These are phyloP conservation scores for Macrophomina pseudophaseolina DNA, from an alignment of 2,329 filamentous ascomycete species.

Conservation along the genomic window DNA sequence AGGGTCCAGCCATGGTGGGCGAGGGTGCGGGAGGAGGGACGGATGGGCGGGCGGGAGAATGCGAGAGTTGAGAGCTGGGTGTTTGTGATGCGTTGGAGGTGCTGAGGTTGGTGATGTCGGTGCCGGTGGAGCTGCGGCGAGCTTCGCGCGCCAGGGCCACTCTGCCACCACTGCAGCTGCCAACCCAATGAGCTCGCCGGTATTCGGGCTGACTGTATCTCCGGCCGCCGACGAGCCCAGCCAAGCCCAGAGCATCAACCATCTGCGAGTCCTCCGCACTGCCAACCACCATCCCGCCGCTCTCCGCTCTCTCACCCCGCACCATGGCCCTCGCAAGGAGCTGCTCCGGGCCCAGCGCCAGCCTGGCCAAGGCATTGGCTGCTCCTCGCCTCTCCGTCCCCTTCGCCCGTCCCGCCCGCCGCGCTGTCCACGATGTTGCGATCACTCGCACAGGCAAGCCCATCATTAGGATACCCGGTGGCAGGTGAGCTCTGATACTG, in stretches of 20 bases:
- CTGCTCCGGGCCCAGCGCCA: conserved; percentile 46
- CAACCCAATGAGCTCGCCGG: conserved; percentile 15
- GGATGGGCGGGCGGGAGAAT: conserved; percentile 5
- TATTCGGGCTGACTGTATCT: conserved; percentile 24
- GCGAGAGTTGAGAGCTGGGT: conserved; percentile 15
- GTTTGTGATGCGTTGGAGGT: conserved; percentile 27
- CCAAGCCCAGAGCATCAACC: conserved; percentile 27
- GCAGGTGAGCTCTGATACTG: conserved; percentile 67
- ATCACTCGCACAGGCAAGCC: conserved; percentile 97
- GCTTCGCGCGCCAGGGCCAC: conserved; percentile 9
- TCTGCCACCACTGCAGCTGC: not conserved
- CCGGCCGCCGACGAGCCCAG: conserved; percentile 14
- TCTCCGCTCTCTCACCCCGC: conserved; percentile 44
- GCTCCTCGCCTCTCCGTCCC: conserved; percentile 34
- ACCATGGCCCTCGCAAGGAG: conserved; percentile 47
- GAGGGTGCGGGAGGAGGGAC: not conserved
- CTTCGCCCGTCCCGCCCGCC: conserved; percentile 19
- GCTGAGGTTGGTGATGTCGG: conserved; percentile 31
- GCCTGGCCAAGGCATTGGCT: conserved; percentile 40
- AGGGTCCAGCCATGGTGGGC: conserved; percentile 38
- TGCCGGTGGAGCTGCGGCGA: conserved; percentile 27
- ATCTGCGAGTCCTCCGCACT: conserved; percentile 50
- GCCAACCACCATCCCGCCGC: conserved; percentile 51
- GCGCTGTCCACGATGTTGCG: conserved; percentile 74
- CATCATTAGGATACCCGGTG: conserved; percentile 85